Conservation (phyloP, 2,329 filamentous ascomycete species). For the Apiospora aurea region DNA sequence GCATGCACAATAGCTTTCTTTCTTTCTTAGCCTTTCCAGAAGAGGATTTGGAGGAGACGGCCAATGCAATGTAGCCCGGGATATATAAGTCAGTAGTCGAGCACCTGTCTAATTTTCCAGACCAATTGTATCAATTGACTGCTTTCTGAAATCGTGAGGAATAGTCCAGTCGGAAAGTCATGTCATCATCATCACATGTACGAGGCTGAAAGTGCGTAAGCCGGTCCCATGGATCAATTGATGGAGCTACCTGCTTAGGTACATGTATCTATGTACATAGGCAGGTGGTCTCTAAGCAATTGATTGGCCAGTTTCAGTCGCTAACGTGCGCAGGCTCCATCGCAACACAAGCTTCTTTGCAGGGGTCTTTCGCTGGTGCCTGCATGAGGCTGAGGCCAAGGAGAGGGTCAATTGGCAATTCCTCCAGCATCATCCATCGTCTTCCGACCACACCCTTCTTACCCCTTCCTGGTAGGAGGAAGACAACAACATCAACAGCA, state of each 20-base stretch:
- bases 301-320: background rate
- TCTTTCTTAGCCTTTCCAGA: background rate
- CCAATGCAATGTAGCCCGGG: background rate
- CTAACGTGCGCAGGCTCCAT: background rate
- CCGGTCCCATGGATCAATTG: background rate
- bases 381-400: constrained; percentile 30
- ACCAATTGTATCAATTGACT: background rate
- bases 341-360: background rate
- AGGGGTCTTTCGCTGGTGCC: background rate
- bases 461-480: constrained; percentile 26
- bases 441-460: constrained; percentile 1
- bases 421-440: background rate
- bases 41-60: background rate
- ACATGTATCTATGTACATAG: background rate
- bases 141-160: background rate
- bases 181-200: constrained; percentile 37
- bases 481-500: background rate
- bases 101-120: background rate
- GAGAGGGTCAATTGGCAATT: background rate
- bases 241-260: too few relatives aligned
- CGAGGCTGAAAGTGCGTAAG: constrained; percentile 30
- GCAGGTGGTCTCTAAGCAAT: background rate
- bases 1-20: background rate
- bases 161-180: constrained; percentile 26
- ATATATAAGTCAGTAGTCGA: background rate